Evolutionary conservation across 2,329 filamentous ascomycete genomes (phyloP).

Genomic region (Fulvia fulva): DNA sequence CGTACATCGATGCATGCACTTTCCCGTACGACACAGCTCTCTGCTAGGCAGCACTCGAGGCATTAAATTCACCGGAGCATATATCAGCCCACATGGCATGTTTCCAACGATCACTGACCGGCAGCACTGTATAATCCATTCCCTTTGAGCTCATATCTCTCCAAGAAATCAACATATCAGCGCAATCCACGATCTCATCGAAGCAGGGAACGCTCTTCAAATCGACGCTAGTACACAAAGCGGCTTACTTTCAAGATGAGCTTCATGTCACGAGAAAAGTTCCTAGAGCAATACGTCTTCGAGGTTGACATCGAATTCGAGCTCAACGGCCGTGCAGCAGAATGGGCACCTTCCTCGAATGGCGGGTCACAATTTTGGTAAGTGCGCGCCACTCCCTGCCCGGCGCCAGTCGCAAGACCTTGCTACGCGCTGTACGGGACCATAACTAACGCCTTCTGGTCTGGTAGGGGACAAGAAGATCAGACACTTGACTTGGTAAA

Average conservation of each 20-base stretch:
- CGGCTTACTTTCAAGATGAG: neutral
- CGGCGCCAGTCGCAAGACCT: too few species aligned
- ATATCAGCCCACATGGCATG: neutral
- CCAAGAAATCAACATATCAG: too few species aligned
- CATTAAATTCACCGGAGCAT: too few species aligned
- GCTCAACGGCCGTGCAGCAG: slow-evolving; percentile 2
- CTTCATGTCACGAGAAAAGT: slow-evolving; percentile 2
- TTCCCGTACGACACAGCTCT: neutral
- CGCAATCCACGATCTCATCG: too few species aligned
- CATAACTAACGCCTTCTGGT: too few species aligned
- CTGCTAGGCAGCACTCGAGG: neutral
- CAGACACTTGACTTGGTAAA: slow-evolving; percentile 2
- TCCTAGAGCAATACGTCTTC: slow-evolving; percentile 7
- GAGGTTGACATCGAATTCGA: slow-evolving; percentile 8
- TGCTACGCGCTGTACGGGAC: too few species aligned
- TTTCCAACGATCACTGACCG: too few species aligned
- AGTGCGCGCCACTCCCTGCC: too few species aligned
- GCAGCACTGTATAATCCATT: too few species aligned
- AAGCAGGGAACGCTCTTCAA: too few species aligned
- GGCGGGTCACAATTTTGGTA: slow-evolving; percentile 9
- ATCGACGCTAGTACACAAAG: neutral
- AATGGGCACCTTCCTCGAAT: slow-evolving; percentile 6
- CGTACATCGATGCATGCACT: neutral
- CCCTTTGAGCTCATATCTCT: too few species aligned
- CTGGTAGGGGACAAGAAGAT: slow-evolving; percentile 10